phyloP scores from a whole-genome alignment of 257 asterid genomes.

The Rhazya stricta region DNA sequence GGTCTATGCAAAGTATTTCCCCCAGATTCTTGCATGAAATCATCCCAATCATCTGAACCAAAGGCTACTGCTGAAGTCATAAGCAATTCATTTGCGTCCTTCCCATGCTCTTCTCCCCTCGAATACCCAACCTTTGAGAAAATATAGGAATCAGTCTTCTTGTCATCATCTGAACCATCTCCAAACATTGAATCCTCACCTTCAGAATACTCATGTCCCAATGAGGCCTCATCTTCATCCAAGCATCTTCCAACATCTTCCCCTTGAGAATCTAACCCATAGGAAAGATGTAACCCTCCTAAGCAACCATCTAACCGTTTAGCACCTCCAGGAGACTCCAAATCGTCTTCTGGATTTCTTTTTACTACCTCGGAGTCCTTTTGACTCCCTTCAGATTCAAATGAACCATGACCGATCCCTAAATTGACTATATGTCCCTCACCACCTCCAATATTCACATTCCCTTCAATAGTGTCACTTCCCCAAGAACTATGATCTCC shows the following conservation, averaged over 20 bases:
- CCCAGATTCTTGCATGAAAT: constrained; percentile 53
- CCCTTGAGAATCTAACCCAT: constrained; percentile 24
- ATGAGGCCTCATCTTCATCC: constrained; percentile 46
- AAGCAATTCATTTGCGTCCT: constrained; percentile 38
- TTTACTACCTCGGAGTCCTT: constrained; percentile 10
- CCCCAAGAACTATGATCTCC: constrained; percentile 7
- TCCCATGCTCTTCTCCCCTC: constrained; percentile 27
- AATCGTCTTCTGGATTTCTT: constrained; percentile 16
- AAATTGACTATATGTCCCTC: constrained; percentile 10
- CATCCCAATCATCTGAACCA: constrained; percentile 81
- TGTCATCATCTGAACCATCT: constrained; percentile 54
- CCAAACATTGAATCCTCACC: constrained; percentile 88
- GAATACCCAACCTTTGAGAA: constrained; percentile 20
- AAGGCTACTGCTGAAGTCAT: constrained; percentile 74
- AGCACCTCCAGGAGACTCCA: constrained; percentile 9
- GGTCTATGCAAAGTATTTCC: constrained; percentile 29
- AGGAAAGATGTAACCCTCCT: constrained; percentile 16
- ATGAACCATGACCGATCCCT: constrained; percentile 11
- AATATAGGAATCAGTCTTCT: constrained; percentile 29
- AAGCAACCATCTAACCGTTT: constrained; percentile 17
- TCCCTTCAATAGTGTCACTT: constrained; percentile 10
- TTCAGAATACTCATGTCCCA: constrained; percentile 61
- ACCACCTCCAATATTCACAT: constrained; percentile 17
- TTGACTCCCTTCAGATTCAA: constrained; percentile 16
- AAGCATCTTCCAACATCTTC: constrained; percentile 34